phyloP scores from a whole-genome alignment of 2,329 filamentous ascomycete genomes.

The Claviceps sp. region DNA sequence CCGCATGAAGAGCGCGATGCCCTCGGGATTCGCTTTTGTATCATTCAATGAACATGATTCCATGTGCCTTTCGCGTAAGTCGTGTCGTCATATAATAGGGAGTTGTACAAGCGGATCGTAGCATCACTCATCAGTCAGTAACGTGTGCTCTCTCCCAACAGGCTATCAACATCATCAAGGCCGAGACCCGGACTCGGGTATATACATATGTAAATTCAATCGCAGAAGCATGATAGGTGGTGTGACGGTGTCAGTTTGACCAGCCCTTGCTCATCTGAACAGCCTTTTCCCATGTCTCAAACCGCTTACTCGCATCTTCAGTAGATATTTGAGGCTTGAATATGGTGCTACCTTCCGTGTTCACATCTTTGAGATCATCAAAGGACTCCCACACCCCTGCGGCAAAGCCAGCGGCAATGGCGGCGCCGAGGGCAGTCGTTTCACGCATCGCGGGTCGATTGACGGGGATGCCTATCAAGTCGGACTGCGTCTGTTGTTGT shows the following conservation, averaged over 20 bases:
- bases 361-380: constrained; percentile 57
- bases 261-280: constrained; percentile 70
- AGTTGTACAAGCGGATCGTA: too few relatives aligned
- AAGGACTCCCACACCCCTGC: constrained; percentile 62
- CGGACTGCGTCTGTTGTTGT: constrained; percentile 50
- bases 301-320: constrained; percentile 47
- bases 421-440: constrained; percentile 68
- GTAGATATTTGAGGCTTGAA: constrained; percentile 54
- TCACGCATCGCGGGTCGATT: constrained; percentile 71
- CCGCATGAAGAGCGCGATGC: too few relatives aligned
- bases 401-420: constrained; percentile 71
- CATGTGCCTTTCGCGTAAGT: too few relatives aligned
- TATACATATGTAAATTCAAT: too few relatives aligned
- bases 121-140: too few relatives aligned
- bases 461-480: constrained; percentile 68
- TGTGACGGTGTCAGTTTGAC: constrained; percentile 24
- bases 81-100: too few relatives aligned
- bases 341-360: constrained; percentile 51
- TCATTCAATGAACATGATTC: too few relatives aligned
- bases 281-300: constrained; percentile 60
- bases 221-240: background rate
- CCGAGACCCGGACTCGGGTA: too few relatives aligned
- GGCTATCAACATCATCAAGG: too few relatives aligned
- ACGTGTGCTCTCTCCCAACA: too few relatives aligned
- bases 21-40: too few relatives aligned